Evolutionary conservation across 768 basidiomycete genomes (phyloP).

Genomic region (Arthromyces matolae): DNA sequence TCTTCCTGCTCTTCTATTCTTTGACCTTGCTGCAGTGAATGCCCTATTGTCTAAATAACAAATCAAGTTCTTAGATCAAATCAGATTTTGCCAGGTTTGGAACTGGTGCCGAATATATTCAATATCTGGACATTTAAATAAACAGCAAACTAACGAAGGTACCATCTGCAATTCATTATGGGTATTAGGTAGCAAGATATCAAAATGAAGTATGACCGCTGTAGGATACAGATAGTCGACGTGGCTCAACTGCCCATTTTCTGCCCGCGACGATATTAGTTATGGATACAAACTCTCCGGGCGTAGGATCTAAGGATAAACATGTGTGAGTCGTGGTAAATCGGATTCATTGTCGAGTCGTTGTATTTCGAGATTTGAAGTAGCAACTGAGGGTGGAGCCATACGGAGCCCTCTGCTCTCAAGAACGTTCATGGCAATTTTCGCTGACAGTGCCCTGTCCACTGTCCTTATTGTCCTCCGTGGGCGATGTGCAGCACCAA

Average conservation of each 20-base stretch:
- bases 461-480: constrained; percentile 70
- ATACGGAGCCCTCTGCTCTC: constrained; percentile 73
- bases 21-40: too few species aligned
- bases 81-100: too few species aligned
- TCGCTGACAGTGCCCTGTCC: constrained; percentile 65
- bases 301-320: constrained; percentile 12
- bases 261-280: constrained; percentile 18
- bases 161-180: too few species aligned
- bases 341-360: constrained; percentile 47
- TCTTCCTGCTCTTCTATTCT: too few species aligned
- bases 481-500: constrained; percentile 78
- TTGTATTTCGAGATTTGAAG: constrained; percentile 17
- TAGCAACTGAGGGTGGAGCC: constrained; percentile 3
- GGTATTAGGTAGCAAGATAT: constrained; percentile 18
- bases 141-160: too few species aligned
- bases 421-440: constrained; percentile 77
- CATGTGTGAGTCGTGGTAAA: constrained; percentile 8
- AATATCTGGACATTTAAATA: too few species aligned
- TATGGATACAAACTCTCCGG: constrained; percentile 24
- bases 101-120: too few species aligned
- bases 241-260: constrained; percentile 16
- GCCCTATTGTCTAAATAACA: too few species aligned
- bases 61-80: too few species aligned
- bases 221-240: constrained; percentile 13
- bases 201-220: constrained; percentile 18